Evolutionary conservation across 371 early-diverging fungal genomes (phyloP), one percentile per base, ranked within the genome.

Genomic region (Mucor mucedo): DNA sequence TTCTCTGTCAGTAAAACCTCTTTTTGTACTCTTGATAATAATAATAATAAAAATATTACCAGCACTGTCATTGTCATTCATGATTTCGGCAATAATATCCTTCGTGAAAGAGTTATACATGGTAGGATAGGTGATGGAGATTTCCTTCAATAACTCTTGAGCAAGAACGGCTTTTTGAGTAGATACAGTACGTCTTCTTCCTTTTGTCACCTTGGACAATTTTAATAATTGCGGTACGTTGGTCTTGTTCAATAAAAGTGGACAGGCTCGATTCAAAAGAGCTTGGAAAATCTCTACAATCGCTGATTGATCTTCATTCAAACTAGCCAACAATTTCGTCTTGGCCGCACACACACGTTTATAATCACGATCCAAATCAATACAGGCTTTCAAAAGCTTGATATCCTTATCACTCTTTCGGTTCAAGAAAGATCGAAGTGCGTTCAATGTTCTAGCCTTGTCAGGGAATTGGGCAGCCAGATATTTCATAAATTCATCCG

Each of bases 201-300:
- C 65, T 55, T 59, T 55, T 0, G 62, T 13, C 2, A 42, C 4
- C 29, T 65, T 62, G 13, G 71, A 14, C 11, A 71, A 48, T 33
- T 41, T 59, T 11, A 73, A 56, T 13, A 80, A 49, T 55, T 66
- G 59, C 3, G 77, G 64, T 63, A 71, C 60, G 48, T 40, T 54
- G 11, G 61, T 59, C 71, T 83, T 78, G 68, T 73, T 74, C 38
- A 72, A 33, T n/a, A 68, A 91, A 60, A 60, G 65, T 53, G 53
- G 91, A 76, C 29, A 92, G 68, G 54, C 87, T 66, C 57, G 79
- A 80, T 62, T 84, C 35, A 94, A 71, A 7, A 95, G 70, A 8
- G 90, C 71, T 3, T 84, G 78, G 30, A 95, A 91, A 0, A 90
- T 81, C 29, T 95, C 95, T 10, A 81, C 64, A 11, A 85, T 62